Evolutionary conservation across 768 basidiomycete species (phyloP).

Genomic region (Collybia nuda): DNA sequence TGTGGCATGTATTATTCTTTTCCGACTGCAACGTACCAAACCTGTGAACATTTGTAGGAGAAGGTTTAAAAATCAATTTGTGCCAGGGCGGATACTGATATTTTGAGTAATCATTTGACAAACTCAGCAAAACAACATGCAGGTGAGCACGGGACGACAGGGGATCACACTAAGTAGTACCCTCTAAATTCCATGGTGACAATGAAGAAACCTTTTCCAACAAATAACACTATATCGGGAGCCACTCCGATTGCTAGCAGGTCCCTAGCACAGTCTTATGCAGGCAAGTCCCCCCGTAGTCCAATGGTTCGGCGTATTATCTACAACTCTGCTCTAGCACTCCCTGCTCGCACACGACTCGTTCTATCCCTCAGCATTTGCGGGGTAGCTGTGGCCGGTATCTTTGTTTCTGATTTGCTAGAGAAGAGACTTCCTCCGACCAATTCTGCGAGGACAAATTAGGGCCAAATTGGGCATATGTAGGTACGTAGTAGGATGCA

Average conservation of each 20-base stretch:
- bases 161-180: too few species aligned
- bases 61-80: background rate
- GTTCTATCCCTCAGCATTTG: slow-evolving; percentile 49
- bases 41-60: slow-evolving; percentile 69
- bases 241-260: slow-evolving; percentile 16
- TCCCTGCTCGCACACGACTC: slow-evolving; percentile 54
- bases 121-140: slow-evolving; percentile 1
- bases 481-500: background rate
- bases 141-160: background rate
- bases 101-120: background rate
- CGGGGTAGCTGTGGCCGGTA: slow-evolving; percentile 43
- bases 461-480: slow-evolving; percentile 2
- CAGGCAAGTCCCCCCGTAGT: slow-evolving; percentile 20
- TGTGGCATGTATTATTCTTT: background rate
- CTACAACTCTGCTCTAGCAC: slow-evolving; percentile 31
- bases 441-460: slow-evolving; percentile 12
- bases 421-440: slow-evolving; percentile 38
- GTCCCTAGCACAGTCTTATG: slow-evolving; percentile 38
- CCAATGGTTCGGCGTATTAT: slow-evolving; percentile 1
- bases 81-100: background rate
- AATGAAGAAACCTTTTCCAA: background rate
- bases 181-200: background rate
- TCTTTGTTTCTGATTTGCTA: slow-evolving; percentile 49
- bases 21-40: slow-evolving; percentile 47
- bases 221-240: slow-evolving; percentile 9